A percentile compares a stretch with the other conserved stretches of the same genome.
Conservation (phyloP, 2,329 filamentous ascomycete species). For the Graphium sp. region DNA sequence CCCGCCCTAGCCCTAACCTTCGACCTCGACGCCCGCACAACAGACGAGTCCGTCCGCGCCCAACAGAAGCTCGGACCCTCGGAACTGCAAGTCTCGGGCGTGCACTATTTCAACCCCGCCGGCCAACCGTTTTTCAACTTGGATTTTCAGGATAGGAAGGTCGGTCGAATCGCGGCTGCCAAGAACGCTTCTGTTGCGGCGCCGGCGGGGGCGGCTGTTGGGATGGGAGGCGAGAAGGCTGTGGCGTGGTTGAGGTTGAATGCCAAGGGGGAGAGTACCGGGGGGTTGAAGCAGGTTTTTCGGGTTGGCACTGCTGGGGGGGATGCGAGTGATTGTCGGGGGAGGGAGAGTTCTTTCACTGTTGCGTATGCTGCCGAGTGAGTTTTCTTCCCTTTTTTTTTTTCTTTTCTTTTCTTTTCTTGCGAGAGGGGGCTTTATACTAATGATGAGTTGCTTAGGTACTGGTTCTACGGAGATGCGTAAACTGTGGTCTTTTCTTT, state of each 20-base stretch:
- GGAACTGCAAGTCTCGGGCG: conserved; percentile 49
- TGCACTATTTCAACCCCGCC: conserved; percentile 55
- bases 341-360: conserved; percentile 43
- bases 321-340: conserved; percentile 54
- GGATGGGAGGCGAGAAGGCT: conserved; percentile 46
- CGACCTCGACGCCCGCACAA: conserved; percentile 15
- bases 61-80: conserved; percentile 30
- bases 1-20: conserved; percentile 54
- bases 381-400: conserved; percentile 15
- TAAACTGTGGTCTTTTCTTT: no score
- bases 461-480: no score
- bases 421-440: no score
- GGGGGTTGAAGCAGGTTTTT: conserved; percentile 59
- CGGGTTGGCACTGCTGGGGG: conserved; percentile 74
- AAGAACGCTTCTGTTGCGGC: conserved; percentile 47
- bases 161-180: conserved; percentile 36
- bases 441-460: no score
- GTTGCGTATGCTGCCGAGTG: conserved; percentile 76
- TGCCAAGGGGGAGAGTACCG: conserved; percentile 34
- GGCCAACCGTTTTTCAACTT: conserved; percentile 72
- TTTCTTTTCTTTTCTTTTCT: background rate
- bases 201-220: conserved; percentile 40
- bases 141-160: conserved; percentile 24
- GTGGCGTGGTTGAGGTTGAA: conserved; percentile 70
- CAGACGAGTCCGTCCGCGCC: conserved; percentile 2